These are phyloP conservation scores for Chalciporus piperatus DNA, from an alignment of 768 basidiomycete species.

Conservation along the genomic window DNA sequence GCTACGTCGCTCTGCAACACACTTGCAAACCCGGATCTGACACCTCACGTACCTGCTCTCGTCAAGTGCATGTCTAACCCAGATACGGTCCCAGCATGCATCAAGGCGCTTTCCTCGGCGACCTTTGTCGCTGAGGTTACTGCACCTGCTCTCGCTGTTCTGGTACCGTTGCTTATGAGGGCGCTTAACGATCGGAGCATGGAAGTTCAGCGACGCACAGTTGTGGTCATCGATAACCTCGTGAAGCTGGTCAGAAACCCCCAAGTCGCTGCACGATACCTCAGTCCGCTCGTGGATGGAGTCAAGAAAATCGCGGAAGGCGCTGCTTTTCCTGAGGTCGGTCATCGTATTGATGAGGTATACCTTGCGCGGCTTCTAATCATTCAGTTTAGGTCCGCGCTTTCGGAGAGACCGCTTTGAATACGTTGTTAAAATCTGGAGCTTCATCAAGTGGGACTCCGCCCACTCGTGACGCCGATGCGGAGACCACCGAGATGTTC, in stretches of 20 bases:
- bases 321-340: slow-evolving; percentile 93
- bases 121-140: slow-evolving; percentile 98
- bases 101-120: slow-evolving; percentile 92
- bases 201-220: slow-evolving; percentile 92
- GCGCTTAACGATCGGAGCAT: slow-evolving; percentile 94
- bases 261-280: slow-evolving; percentile 83
- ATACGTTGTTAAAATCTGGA: slow-evolving; percentile 78
- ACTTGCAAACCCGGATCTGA: slow-evolving; percentile 89
- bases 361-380: slow-evolving; percentile 13
- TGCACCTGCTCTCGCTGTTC: slow-evolving; percentile 92
- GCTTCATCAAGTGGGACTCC: slow-evolving; percentile 74
- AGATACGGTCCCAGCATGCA: slow-evolving; percentile 82
- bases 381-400: slow-evolving; percentile 65
- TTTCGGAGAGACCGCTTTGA: slow-evolving; percentile 82
- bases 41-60: slow-evolving; percentile 82
- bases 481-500: slow-evolving; percentile 57
- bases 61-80: slow-evolving; percentile 96
- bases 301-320: slow-evolving; percentile 86
- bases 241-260: slow-evolving; percentile 96
- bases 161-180: slow-evolving; percentile 87
- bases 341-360: slow-evolving; percentile 16
- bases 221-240: slow-evolving; percentile 92
- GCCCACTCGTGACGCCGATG: slow-evolving; percentile 65
- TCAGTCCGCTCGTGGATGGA: slow-evolving; percentile 83
- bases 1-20: slow-evolving; percentile 87